These are phyloP conservation scores for Moringa oleifera DNA, from an alignment of 345 rosid genomes.

Conservation along the genomic window DNA sequence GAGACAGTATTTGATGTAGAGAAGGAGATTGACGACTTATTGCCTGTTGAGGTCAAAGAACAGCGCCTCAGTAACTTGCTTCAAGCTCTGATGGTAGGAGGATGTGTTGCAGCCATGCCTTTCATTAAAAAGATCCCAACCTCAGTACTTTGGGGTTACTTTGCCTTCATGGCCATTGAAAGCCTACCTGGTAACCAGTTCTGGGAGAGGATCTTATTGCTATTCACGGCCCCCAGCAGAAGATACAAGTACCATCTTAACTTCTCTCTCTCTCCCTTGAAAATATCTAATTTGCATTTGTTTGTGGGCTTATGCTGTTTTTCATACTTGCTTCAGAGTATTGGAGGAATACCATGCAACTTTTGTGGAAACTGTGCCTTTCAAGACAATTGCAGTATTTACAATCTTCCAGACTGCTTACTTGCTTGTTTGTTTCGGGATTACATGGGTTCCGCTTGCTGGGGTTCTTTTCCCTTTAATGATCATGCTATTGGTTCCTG, in stretches of 20 bases:
- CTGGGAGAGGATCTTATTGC: conserved; percentile 86
- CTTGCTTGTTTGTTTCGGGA: conserved; percentile 77
- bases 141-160: conserved; percentile 94
- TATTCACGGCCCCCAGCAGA: conserved; percentile 82
- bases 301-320: background rate
- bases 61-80: conserved; percentile 90
- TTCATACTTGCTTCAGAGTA: conserved; percentile 42
- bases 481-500: conserved; percentile 92
- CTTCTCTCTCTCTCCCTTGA: conserved; percentile 6
- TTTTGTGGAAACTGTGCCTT: conserved; percentile 86
- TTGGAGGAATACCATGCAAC: conserved; percentile 72
- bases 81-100: conserved; percentile 78
- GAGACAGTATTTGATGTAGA: conserved; percentile 69
- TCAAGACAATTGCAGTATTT: conserved; percentile 63
- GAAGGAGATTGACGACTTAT: conserved; percentile 74
- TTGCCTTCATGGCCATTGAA: conserved; percentile 91
- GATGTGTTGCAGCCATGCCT: conserved; percentile 89
- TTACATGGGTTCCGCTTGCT: conserved; percentile 91
- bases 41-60: conserved; percentile 94
- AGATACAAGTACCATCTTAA: conserved; percentile 63
- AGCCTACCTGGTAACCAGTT: conserved; percentile 95
- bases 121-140: conserved; percentile 77
- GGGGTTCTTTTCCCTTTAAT: conserved; percentile 86
- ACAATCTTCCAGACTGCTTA: conserved; percentile 77
- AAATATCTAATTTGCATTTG: background rate